Percentiles rank a stretch among this genome's conserved stretches.
These are phyloP conservation scores for Petunia axillaris DNA, from an alignment of 257 asterid genomes.

Conservation along the genomic window DNA sequence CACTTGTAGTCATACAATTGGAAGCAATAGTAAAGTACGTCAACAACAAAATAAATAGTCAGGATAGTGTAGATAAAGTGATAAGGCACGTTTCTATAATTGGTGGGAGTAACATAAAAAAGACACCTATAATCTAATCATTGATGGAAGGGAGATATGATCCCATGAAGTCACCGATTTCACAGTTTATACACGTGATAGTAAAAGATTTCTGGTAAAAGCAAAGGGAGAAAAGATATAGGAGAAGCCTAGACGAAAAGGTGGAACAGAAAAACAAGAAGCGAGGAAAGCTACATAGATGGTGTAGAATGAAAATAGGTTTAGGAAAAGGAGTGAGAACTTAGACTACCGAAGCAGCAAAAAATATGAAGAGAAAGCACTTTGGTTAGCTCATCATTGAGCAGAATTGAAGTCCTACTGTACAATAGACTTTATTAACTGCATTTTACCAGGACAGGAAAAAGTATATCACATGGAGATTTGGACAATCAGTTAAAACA, in stretches of 20 bases:
- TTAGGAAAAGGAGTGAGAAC: neutral
- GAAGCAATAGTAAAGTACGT: neutral
- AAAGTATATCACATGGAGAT: neutral
- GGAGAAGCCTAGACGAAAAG: constrained; percentile 2
- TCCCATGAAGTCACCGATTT: constrained; percentile 11
- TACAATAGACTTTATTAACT: neutral
- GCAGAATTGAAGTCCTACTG: constrained; percentile 17
- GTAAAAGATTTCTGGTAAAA: constrained; percentile 12
- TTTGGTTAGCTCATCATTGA: neutral
- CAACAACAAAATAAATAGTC: neutral
- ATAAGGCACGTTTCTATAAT: neutral
- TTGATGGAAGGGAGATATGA: constrained; percentile 8
- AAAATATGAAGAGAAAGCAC: constrained; percentile 6
- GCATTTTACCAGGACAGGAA: neutral
- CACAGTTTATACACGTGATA: neutral
- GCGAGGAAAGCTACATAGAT: constrained; percentile 12
- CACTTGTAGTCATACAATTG: neutral
- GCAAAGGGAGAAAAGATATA: neutral
- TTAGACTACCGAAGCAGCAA: constrained; percentile 6
- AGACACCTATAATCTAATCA: neutral
- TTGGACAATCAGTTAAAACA: neutral
- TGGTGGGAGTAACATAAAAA: neutral
- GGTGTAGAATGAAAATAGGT: constrained; percentile 9
- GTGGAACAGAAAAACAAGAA: neutral
- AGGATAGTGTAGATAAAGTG: neutral